Base-by-base conservation (phyloP, 2,329 filamentous ascomycete species). In the Pyricularia pennisetigena region DNA sequence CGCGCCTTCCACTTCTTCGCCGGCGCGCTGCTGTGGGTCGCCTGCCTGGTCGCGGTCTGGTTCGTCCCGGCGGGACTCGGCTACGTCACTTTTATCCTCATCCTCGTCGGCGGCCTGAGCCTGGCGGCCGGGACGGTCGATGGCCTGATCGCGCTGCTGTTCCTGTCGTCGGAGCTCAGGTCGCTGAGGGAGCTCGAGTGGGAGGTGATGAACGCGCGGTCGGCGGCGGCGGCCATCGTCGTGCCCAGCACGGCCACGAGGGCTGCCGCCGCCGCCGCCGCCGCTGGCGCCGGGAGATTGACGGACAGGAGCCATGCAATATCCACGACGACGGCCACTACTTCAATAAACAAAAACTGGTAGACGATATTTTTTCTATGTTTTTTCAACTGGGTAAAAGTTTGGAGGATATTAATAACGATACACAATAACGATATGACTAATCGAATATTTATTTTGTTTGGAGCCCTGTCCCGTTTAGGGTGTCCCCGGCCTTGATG, bases 131-230 rank as follows among this genome's bases (percentile, higher is more conserved):
- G 94, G 0, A 86, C 93, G 2, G 76, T 97, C 24, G 92, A 97
- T 75, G 94, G 94, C 0, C 79, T 98, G 59, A 91, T 98, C 76
- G 91, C 93, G 0, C 85, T 95, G 0, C 78, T 98, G 65, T 99
- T 99, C 76, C 90, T 97, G 69, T 89, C 90, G 12, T 88, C 88
- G 70, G 95, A 99, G 80, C 79, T 97, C 69, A 85, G 93, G 69
- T 89, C 90, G 4, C 80, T 99, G 68, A 89, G 88, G 74, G 95
- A 99, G 80, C 98, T 98, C 79, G 88, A 95, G 76, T 97, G 93
- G 91, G 95, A 99, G 78, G 89, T 98, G 29, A 81, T 81, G 66
- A 94, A 91, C 75, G 89, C 90, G 14, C 88, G 80, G 71, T 79
- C 80, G 0, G 74, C 78, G 4, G 24, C 57, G 57, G 57, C 57